Evolutionary conservation across 345 rosid species (phyloP), one percentile per base, ranked within the genome.

Genomic region (Aegle marmelos): DNA sequence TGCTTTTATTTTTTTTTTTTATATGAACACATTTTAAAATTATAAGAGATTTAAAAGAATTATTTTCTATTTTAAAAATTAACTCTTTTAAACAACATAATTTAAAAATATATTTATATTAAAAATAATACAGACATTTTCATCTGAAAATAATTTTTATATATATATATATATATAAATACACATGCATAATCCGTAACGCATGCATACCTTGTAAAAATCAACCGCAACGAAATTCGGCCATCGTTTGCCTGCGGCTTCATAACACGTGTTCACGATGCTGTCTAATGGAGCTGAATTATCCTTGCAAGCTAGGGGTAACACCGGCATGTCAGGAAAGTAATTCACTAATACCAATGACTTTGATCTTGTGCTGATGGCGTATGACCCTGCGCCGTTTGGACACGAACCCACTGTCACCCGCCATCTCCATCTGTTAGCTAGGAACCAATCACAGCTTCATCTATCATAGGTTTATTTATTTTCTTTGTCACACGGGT

Each of bases 161-260:
- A 39, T 9, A 39, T 39, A 39, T 9, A 39, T 2, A 45, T 3
- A 13, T 3, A 13, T 3, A 8, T 2, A 45, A 2, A 13, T 11
- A 45, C 2, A 11, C 50, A 11, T 17, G 56, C 22, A 4, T 17
- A 4, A 53, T 17, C 7, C 16, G 17, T 53, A 45, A 45, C 17
- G 50, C 50, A 13, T 45, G 50, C 50, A 45, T 87, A 96, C 99
- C 95, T 88, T 87, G 88, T 96, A 92, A 80, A 87, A 92, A 78
- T 96, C 98, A 17, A 91, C 97, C 3, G 99, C 91, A 19, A 96
- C 88, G 98, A 91, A 94, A 87, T 94, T 94, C 63, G 99, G 91
- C 99, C 99, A 94, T 9, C 97, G 88, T 34, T 92, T 86, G 19
- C 92, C 97, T 4, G 97, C 80, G 37, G 90, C 93, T 71, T 34